These are phyloP conservation scores for Erysimum cheiri DNA, from an alignment of 441 rosid genomes.

Conservation along the genomic window DNA sequence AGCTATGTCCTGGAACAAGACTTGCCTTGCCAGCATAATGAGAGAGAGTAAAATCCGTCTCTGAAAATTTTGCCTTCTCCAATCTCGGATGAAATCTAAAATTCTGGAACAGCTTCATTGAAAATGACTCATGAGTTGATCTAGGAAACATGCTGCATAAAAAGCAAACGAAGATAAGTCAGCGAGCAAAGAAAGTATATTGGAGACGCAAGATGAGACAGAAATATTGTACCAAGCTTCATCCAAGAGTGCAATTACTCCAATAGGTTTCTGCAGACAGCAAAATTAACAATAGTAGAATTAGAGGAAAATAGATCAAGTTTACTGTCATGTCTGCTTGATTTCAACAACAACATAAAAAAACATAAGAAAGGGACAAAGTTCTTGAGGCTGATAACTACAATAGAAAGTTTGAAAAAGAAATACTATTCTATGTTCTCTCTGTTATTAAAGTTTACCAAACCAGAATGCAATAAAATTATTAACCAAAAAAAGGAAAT, in stretches of 20 bases:
- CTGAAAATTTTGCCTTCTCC: constrained; percentile 92
- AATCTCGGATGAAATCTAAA: constrained; percentile 65
- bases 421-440: too few species aligned
- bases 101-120: constrained; percentile 88
- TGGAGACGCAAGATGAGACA: constrained; percentile 25
- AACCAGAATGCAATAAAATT: constrained; percentile 23
- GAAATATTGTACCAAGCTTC: constrained; percentile 86
- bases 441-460: neutral
- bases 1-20: constrained; percentile 41
- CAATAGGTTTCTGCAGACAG: constrained; percentile 92
- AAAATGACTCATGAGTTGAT: constrained; percentile 86
- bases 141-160: constrained; percentile 93
- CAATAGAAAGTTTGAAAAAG: neutral
- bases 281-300: constrained; percentile 22
- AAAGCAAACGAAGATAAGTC: constrained; percentile 58
- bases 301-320: constrained; percentile 22
- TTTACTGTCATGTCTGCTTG: constrained; percentile 15
- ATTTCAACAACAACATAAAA: neutral
- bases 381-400: constrained; percentile 11
- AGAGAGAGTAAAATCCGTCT: constrained; percentile 89
- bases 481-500: neutral
- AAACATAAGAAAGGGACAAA: constrained; percentile 11
- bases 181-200: constrained; percentile 22
- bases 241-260: constrained; percentile 92
- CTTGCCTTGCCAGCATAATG: constrained; percentile 99